phyloP scores from a whole-genome alignment of 1,139 yeast species.

The Protomyces inouyei region DNA sequence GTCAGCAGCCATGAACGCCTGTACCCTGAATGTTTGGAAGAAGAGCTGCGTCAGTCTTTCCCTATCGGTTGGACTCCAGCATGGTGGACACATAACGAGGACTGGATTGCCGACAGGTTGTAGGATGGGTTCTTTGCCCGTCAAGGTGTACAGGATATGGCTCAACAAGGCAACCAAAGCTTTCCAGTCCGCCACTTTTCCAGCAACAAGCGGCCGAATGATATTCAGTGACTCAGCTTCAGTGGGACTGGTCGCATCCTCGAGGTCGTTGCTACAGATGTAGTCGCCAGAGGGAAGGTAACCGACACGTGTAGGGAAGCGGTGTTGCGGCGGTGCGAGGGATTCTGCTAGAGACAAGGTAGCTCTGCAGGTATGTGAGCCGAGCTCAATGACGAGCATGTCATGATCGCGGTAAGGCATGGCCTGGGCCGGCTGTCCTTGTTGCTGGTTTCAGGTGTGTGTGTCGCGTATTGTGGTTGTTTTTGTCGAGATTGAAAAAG shows the following conservation, averaged over 20 bases:
- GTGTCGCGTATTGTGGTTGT: not conserved
- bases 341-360: constrained; percentile 30
- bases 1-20: constrained; percentile 69
- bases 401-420: constrained; percentile 26
- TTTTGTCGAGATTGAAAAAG: not conserved
- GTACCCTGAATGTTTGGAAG: constrained; percentile 69
- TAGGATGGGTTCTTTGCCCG: constrained; percentile 3
- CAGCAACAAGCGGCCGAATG: constrained; percentile 26
- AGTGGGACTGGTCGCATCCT: not conserved
- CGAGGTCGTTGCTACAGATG: constrained; percentile 7
- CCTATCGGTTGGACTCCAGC: constrained; percentile 27
- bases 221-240: not conserved
- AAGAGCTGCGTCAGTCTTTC: constrained; percentile 37
- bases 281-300: not conserved
- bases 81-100: constrained; percentile 28
- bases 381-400: constrained; percentile 30
- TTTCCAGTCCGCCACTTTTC: constrained; percentile 27
- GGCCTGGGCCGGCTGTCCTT: too few relatives aligned
- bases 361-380: constrained; percentile 28
- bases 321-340: constrained; percentile 27
- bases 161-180: constrained; percentile 35
- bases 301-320: constrained; percentile 5
- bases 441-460: not conserved
- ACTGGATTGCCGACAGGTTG: constrained; percentile 27
- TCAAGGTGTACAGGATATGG: constrained; percentile 17